Evolutionary conservation across 2,329 filamentous ascomycete species (phyloP).

Genomic region (Arthrobotrys sinensis): DNA sequence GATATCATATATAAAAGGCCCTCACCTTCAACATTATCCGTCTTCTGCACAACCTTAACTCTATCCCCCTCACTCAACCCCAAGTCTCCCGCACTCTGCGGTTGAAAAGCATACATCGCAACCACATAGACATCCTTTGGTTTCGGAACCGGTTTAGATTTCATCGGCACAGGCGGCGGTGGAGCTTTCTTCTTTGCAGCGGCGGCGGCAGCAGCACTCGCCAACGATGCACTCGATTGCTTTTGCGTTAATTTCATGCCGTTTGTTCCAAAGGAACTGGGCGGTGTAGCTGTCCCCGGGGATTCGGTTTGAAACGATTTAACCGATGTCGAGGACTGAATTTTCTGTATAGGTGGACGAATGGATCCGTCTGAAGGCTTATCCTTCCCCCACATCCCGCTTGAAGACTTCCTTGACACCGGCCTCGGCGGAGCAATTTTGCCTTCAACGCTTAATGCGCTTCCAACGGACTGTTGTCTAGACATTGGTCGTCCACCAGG

Average conservation of each 20-base stretch:
- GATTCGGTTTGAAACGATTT: slow-evolving; percentile 33
- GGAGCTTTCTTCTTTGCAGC: slow-evolving; percentile 56
- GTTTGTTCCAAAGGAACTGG: slow-evolving; percentile 8
- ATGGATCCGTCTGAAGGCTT: slow-evolving; percentile 40
- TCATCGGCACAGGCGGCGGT: slow-evolving; percentile 53
- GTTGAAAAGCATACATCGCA: slow-evolving; percentile 46
- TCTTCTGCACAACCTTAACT: slow-evolving; percentile 49
- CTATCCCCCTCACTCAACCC: slow-evolving; percentile 47
- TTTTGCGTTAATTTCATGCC: slow-evolving; percentile 12
- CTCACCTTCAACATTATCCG: slow-evolving; percentile 45
- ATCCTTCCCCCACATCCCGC: slow-evolving; percentile 37
- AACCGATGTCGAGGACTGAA: slow-evolving; percentile 53
- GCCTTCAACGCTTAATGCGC: slow-evolving; percentile 19
- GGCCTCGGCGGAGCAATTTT: slow-evolving; percentile 42
- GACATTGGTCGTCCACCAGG: slow-evolving; percentile 36
- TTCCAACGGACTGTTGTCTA: slow-evolving; percentile 29
- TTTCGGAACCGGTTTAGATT: slow-evolving; percentile 52
- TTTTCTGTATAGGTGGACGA: slow-evolving; percentile 34
- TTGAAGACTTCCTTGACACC: slow-evolving; percentile 43
- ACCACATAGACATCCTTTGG: slow-evolving; percentile 37
- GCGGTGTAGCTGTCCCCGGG: not conserved
- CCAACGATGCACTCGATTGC: slow-evolving; percentile 22
- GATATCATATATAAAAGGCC: not conserved
- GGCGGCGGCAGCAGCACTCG: slow-evolving; percentile 40
- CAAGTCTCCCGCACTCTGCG: slow-evolving; percentile 47